Evolutionary conservation across 148 eudicot species (phyloP), one percentile per base, ranked within the genome.

Genomic region (Simmondsia chinensis): DNA sequence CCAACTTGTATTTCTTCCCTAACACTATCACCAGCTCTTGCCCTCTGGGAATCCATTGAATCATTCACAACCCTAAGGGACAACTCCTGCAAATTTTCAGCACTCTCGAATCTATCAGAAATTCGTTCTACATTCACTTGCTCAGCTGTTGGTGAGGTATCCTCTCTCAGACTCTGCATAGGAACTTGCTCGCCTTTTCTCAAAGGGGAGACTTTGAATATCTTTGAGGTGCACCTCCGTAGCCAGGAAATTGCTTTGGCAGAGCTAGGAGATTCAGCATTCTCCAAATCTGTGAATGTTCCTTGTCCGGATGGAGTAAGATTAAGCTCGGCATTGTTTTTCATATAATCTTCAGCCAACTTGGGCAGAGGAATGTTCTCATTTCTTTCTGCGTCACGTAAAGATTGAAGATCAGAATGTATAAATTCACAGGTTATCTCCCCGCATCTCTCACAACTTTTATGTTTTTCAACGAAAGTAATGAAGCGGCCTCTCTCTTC

Each of bases 401-500:
- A 33, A 52, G 75, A 60, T 44, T 82, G 85, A 59, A 84, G 78
- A 70, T 86, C 94, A 48, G 94, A 71, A 53, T 70, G 73, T 52
- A 74, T 60, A 69, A 76, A 85, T 50, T 74, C 95, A 20, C 57
- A 71, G 40, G 72, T 72, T 23, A 60, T 49, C 56, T 77, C 99
- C 14, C 89, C 86, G 69, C 95, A 91, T 12, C 42, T 56, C 54
- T 61, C 68, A 63, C 95, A 85, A 56, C 69, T 54, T 55, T 79
- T 79, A 28, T 65, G 68, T 50, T 73, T 76, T 57, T 82, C 82
- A 49, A 72, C 81, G 72, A 85, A 82, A 23, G 76, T 61, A 61
- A 91, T 60, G 37, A 91, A 86, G 11, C 86, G 72, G 39, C 79
- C 94, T 66, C 94, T 74, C 73, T 91, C 99, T 23, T 59, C 71